Evolutionary conservation across 495 filamentous ascomycete species (phyloP).

Genomic region (Podospora fimiseda): DNA sequence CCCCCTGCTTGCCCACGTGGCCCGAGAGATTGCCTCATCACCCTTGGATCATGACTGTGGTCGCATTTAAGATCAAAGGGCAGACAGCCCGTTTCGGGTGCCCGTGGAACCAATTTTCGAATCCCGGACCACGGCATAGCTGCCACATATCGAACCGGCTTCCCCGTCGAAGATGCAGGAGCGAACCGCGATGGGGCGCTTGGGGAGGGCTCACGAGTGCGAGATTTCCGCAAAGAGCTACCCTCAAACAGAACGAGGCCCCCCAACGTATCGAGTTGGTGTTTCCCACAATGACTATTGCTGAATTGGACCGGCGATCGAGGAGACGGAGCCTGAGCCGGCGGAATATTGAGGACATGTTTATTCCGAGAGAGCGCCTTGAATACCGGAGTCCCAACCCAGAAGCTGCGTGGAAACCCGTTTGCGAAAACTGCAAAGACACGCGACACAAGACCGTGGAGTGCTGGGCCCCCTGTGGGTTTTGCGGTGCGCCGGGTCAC

Average conservation of each 20-base stretch:
- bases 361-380: conserved; percentile 8
- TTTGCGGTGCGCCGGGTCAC: conserved; percentile 23
- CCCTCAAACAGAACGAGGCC: too few species aligned
- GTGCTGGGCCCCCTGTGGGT: conserved; percentile 26
- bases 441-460: conserved; percentile 13
- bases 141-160: background rate
- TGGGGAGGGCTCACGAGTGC: background rate
- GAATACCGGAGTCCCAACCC: background rate
- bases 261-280: conserved; percentile 11
- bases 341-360: conserved; percentile 31
- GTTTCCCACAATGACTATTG: conserved; percentile 23
- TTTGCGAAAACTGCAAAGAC: conserved; percentile 29
- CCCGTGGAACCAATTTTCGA: background rate
- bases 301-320: conserved; percentile 26
- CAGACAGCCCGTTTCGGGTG: background rate
- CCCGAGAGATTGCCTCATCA: background rate
- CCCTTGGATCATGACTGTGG: background rate
- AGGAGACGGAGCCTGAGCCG: conserved; percentile 36
- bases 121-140: background rate
- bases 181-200: background rate
- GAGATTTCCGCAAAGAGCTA: background rate
- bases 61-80: background rate
- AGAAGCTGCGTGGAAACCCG: conserved; percentile 13
- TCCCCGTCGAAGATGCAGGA: background rate
- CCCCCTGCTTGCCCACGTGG: background rate